A percentile compares a stretch with the other conserved stretches of the same genome.
Conservation (phyloP, 176 grass and related monocot species). For the Carex myosuroides region DNA sequence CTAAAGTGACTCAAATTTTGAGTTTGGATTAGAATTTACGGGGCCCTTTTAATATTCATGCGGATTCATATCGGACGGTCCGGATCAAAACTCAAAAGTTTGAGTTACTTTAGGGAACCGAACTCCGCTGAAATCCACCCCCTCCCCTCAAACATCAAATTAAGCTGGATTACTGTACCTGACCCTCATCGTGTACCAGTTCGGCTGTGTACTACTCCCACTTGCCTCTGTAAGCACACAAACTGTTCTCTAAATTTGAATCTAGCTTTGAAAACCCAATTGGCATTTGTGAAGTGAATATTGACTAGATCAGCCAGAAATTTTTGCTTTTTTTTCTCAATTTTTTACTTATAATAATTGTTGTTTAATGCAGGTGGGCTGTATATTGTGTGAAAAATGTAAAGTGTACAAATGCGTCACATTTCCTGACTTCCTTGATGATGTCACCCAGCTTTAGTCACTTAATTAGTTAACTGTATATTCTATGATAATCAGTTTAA, state of each 20-base stretch:
- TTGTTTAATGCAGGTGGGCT: constrained; percentile 13
- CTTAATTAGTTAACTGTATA: constrained; percentile 5
- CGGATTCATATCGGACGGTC: no score
- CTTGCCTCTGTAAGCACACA: not conserved
- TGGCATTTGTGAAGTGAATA: not conserved
- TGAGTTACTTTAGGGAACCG: no score
- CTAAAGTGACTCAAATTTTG: no score
- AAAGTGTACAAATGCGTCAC: constrained; percentile 27
- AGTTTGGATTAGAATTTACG: no score
- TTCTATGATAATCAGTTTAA: not conserved
- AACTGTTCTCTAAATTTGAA: not conserved
- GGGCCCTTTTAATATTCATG: no score
- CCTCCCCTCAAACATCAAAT: not conserved
- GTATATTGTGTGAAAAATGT: constrained; percentile 17
- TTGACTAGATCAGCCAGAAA: not conserved
- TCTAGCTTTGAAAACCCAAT: not conserved
- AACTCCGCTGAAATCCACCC: no score
- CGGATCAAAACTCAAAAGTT: no score
- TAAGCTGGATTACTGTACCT: not conserved
- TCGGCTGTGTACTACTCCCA: not conserved
- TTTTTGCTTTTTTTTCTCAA: not conserved
- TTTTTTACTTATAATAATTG: not conserved
- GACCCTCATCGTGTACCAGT: not conserved
- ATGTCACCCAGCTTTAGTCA: constrained; percentile 1
- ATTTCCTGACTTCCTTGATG: constrained; percentile 14